Evolutionary conservation across 169 alveolate species (phyloP), one percentile per base, ranked within the genome.

Genomic region (Cryptosporidium ubiquitum): DNA sequence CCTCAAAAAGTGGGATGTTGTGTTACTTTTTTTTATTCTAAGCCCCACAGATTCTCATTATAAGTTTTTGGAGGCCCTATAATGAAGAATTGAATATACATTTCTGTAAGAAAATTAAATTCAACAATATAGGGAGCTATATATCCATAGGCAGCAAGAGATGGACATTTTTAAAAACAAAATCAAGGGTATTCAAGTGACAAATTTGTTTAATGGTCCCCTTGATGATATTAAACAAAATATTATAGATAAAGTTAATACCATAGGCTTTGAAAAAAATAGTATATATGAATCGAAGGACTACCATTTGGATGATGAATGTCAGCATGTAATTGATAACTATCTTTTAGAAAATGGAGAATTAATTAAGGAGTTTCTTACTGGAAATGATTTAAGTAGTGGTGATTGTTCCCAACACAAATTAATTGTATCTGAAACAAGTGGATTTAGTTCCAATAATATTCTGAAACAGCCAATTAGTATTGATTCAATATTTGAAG

Each of bases 341-440:
- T 64, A 64, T 29, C 71, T 64, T 14, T 64, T 49, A 33, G 71
- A 64, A 7, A 64, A 64, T 14, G 40, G 51, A 31, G 71, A 64
- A 3, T 14, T 64, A 2, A 64, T 64, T 37, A 37, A 33, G 7
- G 71, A 64, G 20, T 64, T 64, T 64, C 12, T 64, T n/a, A 14
- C 51, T 35, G n/a, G 52, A n/a, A 64, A 64, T n/a, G 40, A 26
- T 1, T 20, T 37, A 4, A 33, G 52, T 29, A 5, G 10, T 14
- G 29, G 51, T 2, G 10, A 33, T 10, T 33, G n/a, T 4, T 0
- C 2, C 16, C 51, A 9, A 31, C 10, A n/a, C 23, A 55, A 55
- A 35, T 26, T 26, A 55, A 2, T 35, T 20, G 6, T 12, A 26
- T 55, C 37, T 20, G 20, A 26, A n/a, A 35, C 7, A 35, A 26